A percentile compares a stretch with the other conserved stretches of the same genome.
phyloP scores from a whole-genome alignment of 306 rosid genomes.

The Glycine soja region DNA sequence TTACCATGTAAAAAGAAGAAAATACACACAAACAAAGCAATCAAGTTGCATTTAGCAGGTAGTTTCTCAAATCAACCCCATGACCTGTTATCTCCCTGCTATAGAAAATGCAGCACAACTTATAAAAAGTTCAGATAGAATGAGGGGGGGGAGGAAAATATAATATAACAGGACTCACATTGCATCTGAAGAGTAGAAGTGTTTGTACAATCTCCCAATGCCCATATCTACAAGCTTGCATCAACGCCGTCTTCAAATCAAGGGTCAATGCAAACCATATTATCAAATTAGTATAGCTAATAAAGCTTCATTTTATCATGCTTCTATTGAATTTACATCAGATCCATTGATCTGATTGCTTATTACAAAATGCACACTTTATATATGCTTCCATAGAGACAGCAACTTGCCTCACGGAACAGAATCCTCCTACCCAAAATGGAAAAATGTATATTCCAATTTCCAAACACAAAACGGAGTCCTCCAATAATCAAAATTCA shows the following conservation, averaged over 20 bases:
- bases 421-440: slow-evolving; percentile 10
- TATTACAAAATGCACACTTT: slow-evolving; percentile 23
- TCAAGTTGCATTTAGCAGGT: slow-evolving; percentile 16
- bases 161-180: slow-evolving; percentile 59
- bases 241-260: slow-evolving; percentile 93
- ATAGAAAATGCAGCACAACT: slow-evolving; percentile 11
- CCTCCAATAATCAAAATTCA: slow-evolving; percentile 12
- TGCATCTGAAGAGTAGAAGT: slow-evolving; percentile 84
- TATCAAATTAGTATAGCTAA: slow-evolving; percentile 19
- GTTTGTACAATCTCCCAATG: slow-evolving; percentile 95
- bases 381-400: not conserved
- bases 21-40: slow-evolving; percentile 7
- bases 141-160: not conserved
- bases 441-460: slow-evolving; percentile 14
- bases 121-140: slow-evolving; percentile 9
- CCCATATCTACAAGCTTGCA: slow-evolving; percentile 98
- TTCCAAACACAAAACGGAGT: slow-evolving; percentile 21
- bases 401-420: slow-evolving; percentile 23
- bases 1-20: slow-evolving; percentile 19
- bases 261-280: slow-evolving; percentile 49
- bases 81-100: not conserved
- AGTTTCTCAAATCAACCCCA: slow-evolving; percentile 14
- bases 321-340: slow-evolving; percentile 36
- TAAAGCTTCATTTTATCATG: slow-evolving; percentile 8
- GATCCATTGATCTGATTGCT: slow-evolving; percentile 37